Evolutionary conservation across 2,329 filamentous ascomycete species (phyloP), one percentile per base, ranked within the genome.

Genomic region (Penicillium sclerotiorum): DNA sequence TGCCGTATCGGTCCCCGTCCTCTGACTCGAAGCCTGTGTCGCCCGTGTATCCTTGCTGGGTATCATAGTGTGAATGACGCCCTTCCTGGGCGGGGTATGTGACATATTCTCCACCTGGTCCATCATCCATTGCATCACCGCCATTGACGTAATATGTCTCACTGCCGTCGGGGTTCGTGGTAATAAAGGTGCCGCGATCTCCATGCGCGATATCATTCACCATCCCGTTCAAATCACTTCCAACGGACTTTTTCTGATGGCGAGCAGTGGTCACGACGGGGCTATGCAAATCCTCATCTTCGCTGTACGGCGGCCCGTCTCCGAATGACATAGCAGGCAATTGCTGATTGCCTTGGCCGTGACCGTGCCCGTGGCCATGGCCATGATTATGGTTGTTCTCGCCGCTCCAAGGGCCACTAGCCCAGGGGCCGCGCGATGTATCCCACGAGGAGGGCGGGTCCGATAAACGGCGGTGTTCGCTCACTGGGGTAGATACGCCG

Each of bases 241-340:
- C 63, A 2, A 58, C 64, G n/a, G 87, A 89, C 70, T 89, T 87
- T 72, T 94, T 95, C 65, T 88, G 87, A 70, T 95, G 91, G 50
- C 89, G 81, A 32, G 88, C 88, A 58, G 88, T 90, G 12, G 92
- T 90, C 15, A 96, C 89, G 13, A 87, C 81, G 0, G 92, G 92
- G 66, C 91, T 95, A 65, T 94, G 90, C 36, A 96, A 80, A 70
- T 97, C 94, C 62, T 97, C 91, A 64, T 97, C 92, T 73, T 96
- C 92, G 70, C 90, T 95, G 76, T 91, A 97, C 2, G 92, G 93
- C 18, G 92, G 92, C 0, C 92, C 92, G 66, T 94, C 90, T 4
- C 84, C 89, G 62, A 94, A 93, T 41, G 90, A 84, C 66, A 94
- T 91, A 17, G 89, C 88, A 8, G 90, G 87, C 13, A 95, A 78